phyloP scores from a whole-genome alignment of 2,329 filamentous ascomycete species.

The Fusarium clavum region DNA sequence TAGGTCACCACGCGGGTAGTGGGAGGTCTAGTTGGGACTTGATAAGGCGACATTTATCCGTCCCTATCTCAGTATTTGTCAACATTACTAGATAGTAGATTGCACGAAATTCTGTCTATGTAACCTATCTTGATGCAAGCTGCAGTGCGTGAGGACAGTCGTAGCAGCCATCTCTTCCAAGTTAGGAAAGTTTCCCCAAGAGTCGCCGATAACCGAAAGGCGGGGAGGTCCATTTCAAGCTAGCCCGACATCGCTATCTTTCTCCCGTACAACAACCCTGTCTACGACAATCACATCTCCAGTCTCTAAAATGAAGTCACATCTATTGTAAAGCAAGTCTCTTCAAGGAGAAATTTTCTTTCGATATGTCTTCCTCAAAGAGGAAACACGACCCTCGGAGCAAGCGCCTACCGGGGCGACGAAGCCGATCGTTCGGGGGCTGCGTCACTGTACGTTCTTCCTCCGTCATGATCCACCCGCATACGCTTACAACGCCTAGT shows the following conservation, averaged over 20 bases:
- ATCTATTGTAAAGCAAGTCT: conserved; percentile 1
- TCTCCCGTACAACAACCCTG: neutral
- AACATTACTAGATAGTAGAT: too few relatives aligned
- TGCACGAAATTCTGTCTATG: neutral
- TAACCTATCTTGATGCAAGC: neutral
- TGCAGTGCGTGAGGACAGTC: neutral
- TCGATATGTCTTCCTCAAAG: neutral
- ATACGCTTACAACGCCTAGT: conserved; percentile 12
- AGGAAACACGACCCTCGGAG: neutral
- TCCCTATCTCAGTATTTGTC: neutral
- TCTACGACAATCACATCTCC: neutral
- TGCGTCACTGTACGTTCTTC: conserved; percentile 20
- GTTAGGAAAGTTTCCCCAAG: conserved; percentile 31
- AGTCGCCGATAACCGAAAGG: conserved; percentile 10
- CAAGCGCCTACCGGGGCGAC: neutral
- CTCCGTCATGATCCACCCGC: rapidly evolving
- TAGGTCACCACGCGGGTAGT: neutral
- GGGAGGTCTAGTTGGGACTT: neutral
- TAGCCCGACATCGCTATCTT: conserved; percentile 2
- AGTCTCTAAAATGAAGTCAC: neutral
- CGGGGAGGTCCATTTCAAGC: conserved; percentile 4
- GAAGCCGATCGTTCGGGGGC: conserved; percentile 33
- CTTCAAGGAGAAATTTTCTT: neutral
- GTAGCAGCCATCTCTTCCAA: neutral
- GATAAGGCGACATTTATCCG: rapidly evolving